phyloP scores from a whole-genome alignment of 2,329 filamentous ascomycete genomes.

The Phyllosticta citribraziliensis region DNA sequence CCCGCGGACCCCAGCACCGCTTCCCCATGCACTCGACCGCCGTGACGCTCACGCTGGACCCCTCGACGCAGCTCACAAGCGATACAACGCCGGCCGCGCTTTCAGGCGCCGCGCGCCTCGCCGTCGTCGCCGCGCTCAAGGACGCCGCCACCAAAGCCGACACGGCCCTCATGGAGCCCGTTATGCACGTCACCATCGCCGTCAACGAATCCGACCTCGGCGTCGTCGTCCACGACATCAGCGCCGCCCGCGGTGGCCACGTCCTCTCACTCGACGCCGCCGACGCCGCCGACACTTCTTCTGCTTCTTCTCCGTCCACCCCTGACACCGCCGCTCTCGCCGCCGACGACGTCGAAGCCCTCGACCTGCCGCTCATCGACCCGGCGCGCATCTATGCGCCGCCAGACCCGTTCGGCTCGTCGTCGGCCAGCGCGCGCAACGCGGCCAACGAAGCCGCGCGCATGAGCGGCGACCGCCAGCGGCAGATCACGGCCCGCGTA shows the following conservation, averaged over 20 bases:
- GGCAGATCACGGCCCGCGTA: slow-evolving; percentile 71
- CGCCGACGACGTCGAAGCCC: slow-evolving; percentile 9
- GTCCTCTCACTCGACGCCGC: slow-evolving; percentile 58
- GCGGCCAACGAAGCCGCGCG: neutral
- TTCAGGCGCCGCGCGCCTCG: slow-evolving; percentile 53
- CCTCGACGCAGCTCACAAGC: slow-evolving; percentile 51
- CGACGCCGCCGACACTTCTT: slow-evolving; percentile 14
- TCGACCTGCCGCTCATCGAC: slow-evolving; percentile 48
- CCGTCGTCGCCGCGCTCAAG: slow-evolving; percentile 60
- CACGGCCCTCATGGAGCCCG: slow-evolving; percentile 74
- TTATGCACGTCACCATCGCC: slow-evolving; percentile 82
- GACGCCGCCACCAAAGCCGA: slow-evolving; percentile 46
- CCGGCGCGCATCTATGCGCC: slow-evolving; percentile 72
- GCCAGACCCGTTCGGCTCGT: slow-evolving; percentile 64
- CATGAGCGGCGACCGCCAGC: slow-evolving; percentile 18
- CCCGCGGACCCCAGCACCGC: slow-evolving; percentile 69
- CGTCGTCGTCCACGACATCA: slow-evolving; percentile 72
- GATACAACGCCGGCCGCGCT: slow-evolving; percentile 58
- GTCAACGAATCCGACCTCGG: slow-evolving; percentile 77
- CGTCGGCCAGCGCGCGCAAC: neutral
- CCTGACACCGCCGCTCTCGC: neutral
- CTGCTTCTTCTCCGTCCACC: neutral
- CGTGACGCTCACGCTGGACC: slow-evolving; percentile 61
- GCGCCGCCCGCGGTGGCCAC: slow-evolving; percentile 61
- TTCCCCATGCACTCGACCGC: slow-evolving; percentile 71